Evolutionary conservation across 345 rosid genomes (phyloP), one percentile per base, ranked within the genome.

Genomic region (Hibiscus syriacus): DNA sequence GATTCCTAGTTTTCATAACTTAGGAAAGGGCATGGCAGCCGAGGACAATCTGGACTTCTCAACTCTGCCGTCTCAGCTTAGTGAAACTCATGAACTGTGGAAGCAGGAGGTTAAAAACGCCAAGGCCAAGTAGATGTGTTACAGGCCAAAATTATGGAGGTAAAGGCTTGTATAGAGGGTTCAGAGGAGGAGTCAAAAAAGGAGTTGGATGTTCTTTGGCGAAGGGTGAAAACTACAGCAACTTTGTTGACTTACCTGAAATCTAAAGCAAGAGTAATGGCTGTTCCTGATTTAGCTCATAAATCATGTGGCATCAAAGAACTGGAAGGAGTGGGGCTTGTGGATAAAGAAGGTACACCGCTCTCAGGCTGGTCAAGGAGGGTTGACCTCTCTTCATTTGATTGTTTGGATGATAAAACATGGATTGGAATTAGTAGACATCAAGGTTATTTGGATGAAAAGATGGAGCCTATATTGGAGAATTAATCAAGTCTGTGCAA

Each of bases 231-330:
- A 80, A 74, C 86, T 49, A 81, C 86, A 43, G 86, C 84, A 11
- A 77, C 79, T 7, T 45, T 87, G 38, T 72, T 90, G 73, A 74
- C 85, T 46, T 88, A 80, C 80, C 70, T 93, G 76, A 90, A 85
- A 81, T 85, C 96, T 64, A 88, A 87, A 78, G 96, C 88, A 45
- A 76, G 77, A 70, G 71, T 80, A 78, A 78, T 93, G 82, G 79
- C 86, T 7, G 74, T 77, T 77, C 88, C 97, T 52, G 83, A 80
- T 76, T 77, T 90, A 67, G 85, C 89, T 3, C 82, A 77, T 55
- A 70, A 76, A 67, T 80, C 90, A 41, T 83, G 87, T 52, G 85
- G 80, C 76, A 81, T 78, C 70, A 84, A 79, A 77, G 76, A 73
- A 43, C 64, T 83, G 70, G 87, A 80, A 54, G 87, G 86, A 12